Evolutionary conservation across 768 basidiomycete genomes (phyloP).

Genomic region (Amanita rubescens): DNA sequence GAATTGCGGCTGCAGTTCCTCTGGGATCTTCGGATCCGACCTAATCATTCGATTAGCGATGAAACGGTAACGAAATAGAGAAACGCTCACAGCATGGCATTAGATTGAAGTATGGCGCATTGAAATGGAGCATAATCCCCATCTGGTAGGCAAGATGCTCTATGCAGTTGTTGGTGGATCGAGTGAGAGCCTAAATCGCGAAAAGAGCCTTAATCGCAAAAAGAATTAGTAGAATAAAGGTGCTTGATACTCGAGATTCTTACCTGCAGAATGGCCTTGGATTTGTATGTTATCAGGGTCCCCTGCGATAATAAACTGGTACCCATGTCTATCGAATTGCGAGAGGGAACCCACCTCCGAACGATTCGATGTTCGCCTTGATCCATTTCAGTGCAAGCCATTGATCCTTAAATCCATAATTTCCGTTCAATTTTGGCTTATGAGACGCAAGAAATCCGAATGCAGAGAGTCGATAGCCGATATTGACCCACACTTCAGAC

Average conservation of each 20-base stretch:
- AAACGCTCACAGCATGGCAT: slow-evolving; percentile 54
- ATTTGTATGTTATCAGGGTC: slow-evolving; percentile 56
- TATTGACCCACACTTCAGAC: slow-evolving; percentile 67
- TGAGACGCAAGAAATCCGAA: slow-evolving; percentile 73
- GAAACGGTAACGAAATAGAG: background rate
- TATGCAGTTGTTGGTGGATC: slow-evolving; percentile 67
- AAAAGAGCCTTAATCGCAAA: no score
- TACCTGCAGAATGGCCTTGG: slow-evolving; percentile 68
- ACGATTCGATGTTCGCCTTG: slow-evolving; percentile 53
- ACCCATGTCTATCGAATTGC: background rate
- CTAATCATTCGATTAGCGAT: slow-evolving; percentile 17
- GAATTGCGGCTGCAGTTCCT: slow-evolving; percentile 56
- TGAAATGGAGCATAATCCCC: slow-evolving; percentile 55
- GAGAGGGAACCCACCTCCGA: slow-evolving; percentile 46
- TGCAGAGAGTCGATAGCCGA: slow-evolving; percentile 69
- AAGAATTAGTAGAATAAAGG: no score
- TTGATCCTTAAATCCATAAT: slow-evolving; percentile 82
- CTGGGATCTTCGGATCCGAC: slow-evolving; percentile 50
- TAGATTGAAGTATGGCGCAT: slow-evolving; percentile 67
- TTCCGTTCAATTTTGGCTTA: slow-evolving; percentile 53
- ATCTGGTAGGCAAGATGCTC: slow-evolving; percentile 54
- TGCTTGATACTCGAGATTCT: background rate
- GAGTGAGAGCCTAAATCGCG: slow-evolving; percentile 57
- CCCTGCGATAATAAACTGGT: slow-evolving; percentile 28
- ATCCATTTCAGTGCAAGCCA: slow-evolving; percentile 76